These are phyloP conservation scores for Monilinia fructigena DNA, from an alignment of 2,329 filamentous ascomycete species.

Conservation along the genomic window DNA sequence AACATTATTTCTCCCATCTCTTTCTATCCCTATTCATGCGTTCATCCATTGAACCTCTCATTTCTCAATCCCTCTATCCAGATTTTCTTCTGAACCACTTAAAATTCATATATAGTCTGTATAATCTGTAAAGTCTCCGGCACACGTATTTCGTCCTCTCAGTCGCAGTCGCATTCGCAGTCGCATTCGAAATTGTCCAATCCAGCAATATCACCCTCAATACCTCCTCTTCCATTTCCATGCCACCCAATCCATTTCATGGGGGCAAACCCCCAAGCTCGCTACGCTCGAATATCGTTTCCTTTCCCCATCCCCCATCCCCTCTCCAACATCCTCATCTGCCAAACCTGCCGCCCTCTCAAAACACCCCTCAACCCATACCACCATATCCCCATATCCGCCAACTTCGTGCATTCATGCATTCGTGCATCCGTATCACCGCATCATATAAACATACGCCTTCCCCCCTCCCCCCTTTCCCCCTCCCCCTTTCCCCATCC, in stretches of 20 bases:
- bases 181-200: background rate
- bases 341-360: background rate
- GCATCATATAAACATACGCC: no score
- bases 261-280: constrained; percentile 12
- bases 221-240: no score
- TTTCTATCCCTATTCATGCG: background rate
- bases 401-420: no score
- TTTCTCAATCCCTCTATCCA: background rate
- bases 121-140: background rate
- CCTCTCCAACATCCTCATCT: background rate
- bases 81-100: no score
- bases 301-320: background rate
- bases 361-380: no score
- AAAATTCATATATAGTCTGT: background rate
- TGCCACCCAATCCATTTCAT: background rate
- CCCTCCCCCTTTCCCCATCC: no score
- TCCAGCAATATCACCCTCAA: no score
- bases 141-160: background rate
- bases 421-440: no score
- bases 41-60: background rate
- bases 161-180: background rate
- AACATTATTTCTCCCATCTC: background rate
- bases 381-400: no score
- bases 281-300: background rate
- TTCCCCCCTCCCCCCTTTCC: background rate